Conservation (phyloP, 1,284 basidiomycete species). For the Cryptococcus sp. region DNA sequence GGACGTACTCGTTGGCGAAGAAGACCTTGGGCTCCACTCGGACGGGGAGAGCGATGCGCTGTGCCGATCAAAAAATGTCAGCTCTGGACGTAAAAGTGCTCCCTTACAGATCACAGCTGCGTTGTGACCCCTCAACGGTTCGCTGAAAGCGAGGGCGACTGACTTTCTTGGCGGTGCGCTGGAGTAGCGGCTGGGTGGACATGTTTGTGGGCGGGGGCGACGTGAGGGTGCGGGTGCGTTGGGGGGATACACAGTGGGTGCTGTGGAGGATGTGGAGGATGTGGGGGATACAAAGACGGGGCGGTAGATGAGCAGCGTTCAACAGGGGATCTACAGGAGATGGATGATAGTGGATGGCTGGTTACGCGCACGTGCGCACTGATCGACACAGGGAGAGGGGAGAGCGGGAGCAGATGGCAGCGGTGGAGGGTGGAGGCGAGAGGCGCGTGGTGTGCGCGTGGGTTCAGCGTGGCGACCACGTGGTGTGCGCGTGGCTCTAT, state of each 20-base stretch:
- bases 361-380: not conserved
- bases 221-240: not conserved
- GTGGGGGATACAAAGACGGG: too few species aligned
- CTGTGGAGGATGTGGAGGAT: too few species aligned
- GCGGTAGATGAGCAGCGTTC: not conserved
- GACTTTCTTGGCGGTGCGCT: conserved; percentile 83
- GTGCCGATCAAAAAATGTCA: conserved; percentile 5
- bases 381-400: not conserved
- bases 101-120: not conserved
- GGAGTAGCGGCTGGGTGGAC: conserved; percentile 97
- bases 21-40: conserved; percentile 86
- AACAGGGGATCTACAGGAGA: too few species aligned
- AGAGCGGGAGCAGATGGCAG: too few species aligned
- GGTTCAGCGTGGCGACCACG: too few species aligned
- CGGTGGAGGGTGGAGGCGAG: too few species aligned
- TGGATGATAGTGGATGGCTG: too few species aligned
- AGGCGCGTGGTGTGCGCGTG: too few species aligned
- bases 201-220: conserved; percentile 52
- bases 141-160: not conserved
- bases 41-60: conserved; percentile 88
- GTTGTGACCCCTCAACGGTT: not conserved
- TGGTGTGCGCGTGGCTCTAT: too few species aligned
- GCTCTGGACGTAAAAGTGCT: not conserved
- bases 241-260: too few species aligned
- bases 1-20: conserved; percentile 80